Evolutionary conservation across 1,284 basidiomycete species (phyloP).

Genomic region (Wolfiporia cocos): DNA sequence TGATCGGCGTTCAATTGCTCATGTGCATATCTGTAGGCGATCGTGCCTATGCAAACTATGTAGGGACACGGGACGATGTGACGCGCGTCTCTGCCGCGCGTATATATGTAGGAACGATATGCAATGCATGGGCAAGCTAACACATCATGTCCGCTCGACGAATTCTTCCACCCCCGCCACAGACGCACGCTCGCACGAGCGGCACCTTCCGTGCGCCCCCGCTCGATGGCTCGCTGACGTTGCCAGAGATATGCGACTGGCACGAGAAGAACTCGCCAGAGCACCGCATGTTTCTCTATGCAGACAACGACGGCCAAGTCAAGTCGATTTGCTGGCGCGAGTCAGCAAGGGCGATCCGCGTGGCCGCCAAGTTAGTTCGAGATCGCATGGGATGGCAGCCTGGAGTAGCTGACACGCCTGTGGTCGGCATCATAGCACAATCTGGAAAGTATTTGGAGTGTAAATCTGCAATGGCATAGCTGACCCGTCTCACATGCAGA

Average conservation of each 20-base stretch:
- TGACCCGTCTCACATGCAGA: conserved; percentile 13
- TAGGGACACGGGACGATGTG: too few relatives aligned
- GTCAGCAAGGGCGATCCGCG: conserved; percentile 12
- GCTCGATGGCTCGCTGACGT: conserved; percentile 27
- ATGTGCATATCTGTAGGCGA: too few relatives aligned
- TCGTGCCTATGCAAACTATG: too few relatives aligned
- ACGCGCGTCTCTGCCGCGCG: too few relatives aligned
- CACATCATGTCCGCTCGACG: not conserved
- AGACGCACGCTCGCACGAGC: conserved; percentile 3
- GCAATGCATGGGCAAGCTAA: too few relatives aligned
- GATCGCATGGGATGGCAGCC: not conserved
- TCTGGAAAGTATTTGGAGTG: not conserved
- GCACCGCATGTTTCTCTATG: conserved; percentile 29
- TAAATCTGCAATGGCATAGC: not conserved
- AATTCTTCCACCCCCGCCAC: conserved; percentile 1
- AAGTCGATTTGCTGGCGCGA: conserved; percentile 22
- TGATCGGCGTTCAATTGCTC: too few relatives aligned
- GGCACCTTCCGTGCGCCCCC: conserved; percentile 26
- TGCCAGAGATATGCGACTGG: conserved; percentile 31
- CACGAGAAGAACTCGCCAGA: conserved; percentile 26
- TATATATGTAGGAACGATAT: too few relatives aligned
- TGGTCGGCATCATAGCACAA: conserved; percentile 1
- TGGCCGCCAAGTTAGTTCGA: not conserved
- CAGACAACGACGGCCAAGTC: conserved; percentile 15
- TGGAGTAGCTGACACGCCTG: not conserved